Evolutionary conservation across 1,284 basidiomycete species (phyloP).

Genomic region (Naganishia liquefaciens): DNA sequence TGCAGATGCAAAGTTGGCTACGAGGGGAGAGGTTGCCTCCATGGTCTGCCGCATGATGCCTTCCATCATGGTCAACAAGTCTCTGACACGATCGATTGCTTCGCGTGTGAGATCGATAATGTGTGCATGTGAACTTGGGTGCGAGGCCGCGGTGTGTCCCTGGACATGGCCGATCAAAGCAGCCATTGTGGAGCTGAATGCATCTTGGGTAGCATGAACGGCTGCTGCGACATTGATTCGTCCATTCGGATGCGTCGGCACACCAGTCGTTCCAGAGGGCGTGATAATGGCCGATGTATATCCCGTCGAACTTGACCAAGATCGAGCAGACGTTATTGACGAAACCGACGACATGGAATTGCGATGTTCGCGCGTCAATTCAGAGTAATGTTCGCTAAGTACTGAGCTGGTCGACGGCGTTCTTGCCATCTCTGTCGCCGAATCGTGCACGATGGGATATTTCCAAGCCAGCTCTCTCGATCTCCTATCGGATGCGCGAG

Average conservation of each 20-base stretch:
- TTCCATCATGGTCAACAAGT: conserved; percentile 87
- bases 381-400: conserved; percentile 18
- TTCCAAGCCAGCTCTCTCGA: conserved; percentile 16
- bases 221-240: conserved; percentile 48
- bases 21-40: not conserved
- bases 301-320: not conserved
- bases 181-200: conserved; percentile 87
- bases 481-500: not conserved
- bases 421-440: conserved; percentile 6
- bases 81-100: conserved; percentile 88
- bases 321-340: conserved; percentile 58
- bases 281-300: conserved; percentile 10
- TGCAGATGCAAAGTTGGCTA: conserved; percentile 5
- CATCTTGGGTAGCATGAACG: conserved; percentile 72
- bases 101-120: conserved; percentile 91
- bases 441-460: conserved; percentile 5
- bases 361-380: conserved; percentile 10
- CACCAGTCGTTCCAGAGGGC: conserved; percentile 49
- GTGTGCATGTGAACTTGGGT: conserved; percentile 87
- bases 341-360: conserved; percentile 61
- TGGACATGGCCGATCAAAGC: conserved; percentile 97
- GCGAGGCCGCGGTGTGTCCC: conserved; percentile 80
- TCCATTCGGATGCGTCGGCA: conserved; percentile 56
- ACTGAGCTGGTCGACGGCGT: conserved; percentile 5
- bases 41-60: conserved; percentile 65